Conservation (phyloP, 129 eudicot genomes). For the Pseudognaphalium luteoalbum region DNA sequence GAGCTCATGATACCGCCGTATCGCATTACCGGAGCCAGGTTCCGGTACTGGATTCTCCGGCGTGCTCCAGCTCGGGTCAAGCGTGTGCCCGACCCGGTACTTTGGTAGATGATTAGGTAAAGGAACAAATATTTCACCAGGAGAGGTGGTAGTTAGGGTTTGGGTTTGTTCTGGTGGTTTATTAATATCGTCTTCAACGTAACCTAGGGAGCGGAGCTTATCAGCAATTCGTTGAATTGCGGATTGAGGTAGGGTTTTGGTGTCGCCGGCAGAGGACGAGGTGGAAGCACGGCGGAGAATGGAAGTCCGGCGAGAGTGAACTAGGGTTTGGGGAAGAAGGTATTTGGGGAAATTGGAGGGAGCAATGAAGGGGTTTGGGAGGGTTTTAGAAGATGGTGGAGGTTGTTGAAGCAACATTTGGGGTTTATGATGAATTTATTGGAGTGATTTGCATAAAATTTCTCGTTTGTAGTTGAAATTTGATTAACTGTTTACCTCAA, state of each 20-base stretch:
- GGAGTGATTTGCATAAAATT: background rate
- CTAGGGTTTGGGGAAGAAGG: constrained; percentile 27
- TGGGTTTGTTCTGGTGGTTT: background rate
- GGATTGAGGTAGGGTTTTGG: constrained; percentile 53
- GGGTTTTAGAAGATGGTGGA: constrained; percentile 38
- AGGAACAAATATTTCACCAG: constrained; percentile 85
- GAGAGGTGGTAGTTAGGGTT: constrained; percentile 31
- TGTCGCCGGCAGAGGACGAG: constrained; percentile 26
- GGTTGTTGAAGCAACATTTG: constrained; percentile 47
- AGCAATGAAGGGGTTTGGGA: constrained; percentile 34
- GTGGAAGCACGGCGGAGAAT: constrained; percentile 7
- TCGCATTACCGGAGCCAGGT: constrained; percentile 72
- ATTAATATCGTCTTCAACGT: constrained; percentile 43
- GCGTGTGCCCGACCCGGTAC: constrained; percentile 83
- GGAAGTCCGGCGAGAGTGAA: constrained; percentile 34
- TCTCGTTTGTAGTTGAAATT: background rate
- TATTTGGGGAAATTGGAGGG: constrained; percentile 26
- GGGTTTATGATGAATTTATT: background rate
- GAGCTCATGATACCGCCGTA: constrained; percentile 51
- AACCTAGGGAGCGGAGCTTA: constrained; percentile 88
- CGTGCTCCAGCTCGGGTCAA: constrained; percentile 93
- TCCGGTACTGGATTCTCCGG: constrained; percentile 85
- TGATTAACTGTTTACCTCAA: background rate
- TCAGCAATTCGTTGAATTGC: constrained; percentile 88
- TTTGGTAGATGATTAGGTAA: constrained; percentile 62